These are phyloP conservation scores for Fusarium anguioides DNA, from an alignment of 2,329 filamentous ascomycete species.

Conservation along the genomic window DNA sequence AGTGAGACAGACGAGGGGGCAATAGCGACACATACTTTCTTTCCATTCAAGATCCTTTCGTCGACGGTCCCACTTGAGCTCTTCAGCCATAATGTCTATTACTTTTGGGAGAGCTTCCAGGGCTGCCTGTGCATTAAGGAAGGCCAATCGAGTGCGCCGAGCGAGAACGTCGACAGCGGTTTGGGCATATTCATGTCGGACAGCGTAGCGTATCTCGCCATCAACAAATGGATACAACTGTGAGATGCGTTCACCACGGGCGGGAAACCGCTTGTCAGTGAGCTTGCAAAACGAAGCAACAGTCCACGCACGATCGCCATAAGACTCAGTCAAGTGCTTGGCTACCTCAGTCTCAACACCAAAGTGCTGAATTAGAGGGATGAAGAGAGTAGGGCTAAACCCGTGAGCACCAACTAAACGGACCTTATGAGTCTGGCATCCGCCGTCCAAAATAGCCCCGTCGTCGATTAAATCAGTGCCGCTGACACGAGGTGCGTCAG, in stretches of 20 bases:
- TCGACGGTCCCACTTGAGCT: conserved; percentile 80
- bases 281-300: conserved; percentile 83
- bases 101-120: conserved; percentile 85
- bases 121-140: conserved; percentile 90
- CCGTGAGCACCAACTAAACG: conserved; percentile 86
- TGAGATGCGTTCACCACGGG: conserved; percentile 83
- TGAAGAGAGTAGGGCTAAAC: conserved; percentile 89
- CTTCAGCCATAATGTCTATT: conserved; percentile 89
- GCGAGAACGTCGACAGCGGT: conserved; percentile 90
- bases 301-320: conserved; percentile 92
- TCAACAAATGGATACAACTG: conserved; percentile 90
- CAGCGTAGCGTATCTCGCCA: conserved; percentile 88
- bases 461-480: conserved; percentile 78
- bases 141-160: conserved; percentile 84
- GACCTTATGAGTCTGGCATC: conserved; percentile 85
- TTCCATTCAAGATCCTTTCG: conserved; percentile 85
- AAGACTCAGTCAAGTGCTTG: conserved; percentile 86
- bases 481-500: conserved; percentile 73
- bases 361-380: conserved; percentile 94
- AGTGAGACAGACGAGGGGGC: conserved; percentile 5
- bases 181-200: conserved; percentile 90
- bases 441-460: conserved; percentile 70
- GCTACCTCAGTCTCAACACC: conserved; percentile 92
- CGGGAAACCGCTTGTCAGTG: conserved; percentile 83
- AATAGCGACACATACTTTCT: conserved; percentile 64